phyloP scores from a whole-genome alignment of 306 rosid species.

The Acacia acuminata region DNA sequence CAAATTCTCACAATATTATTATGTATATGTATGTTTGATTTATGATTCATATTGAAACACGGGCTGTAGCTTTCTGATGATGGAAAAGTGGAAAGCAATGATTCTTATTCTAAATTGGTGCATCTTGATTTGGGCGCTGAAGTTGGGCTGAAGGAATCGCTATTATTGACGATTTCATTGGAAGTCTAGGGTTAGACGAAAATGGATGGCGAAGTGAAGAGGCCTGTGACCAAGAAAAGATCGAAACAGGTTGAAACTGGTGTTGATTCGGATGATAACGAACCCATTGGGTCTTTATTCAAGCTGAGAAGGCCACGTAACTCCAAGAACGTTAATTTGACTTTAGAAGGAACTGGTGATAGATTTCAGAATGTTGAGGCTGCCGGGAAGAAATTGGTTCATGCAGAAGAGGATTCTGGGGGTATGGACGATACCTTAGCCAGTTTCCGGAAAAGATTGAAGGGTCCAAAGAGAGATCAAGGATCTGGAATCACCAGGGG shows the following conservation, averaged over 20 bases:
- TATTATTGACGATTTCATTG: slow-evolving; percentile 21
- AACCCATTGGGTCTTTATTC: slow-evolving; percentile 81
- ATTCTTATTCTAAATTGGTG: slow-evolving; percentile 33
- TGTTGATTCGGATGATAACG: slow-evolving; percentile 69
- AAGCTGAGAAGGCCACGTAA: slow-evolving; percentile 59
- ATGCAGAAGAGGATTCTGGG: slow-evolving; percentile 55
- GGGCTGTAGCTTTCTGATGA: slow-evolving; percentile 36
- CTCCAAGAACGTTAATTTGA: slow-evolving; percentile 56
- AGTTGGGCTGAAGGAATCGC: slow-evolving; percentile 52
- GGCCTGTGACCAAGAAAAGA: slow-evolving; percentile 59
- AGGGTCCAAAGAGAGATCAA: slow-evolving; percentile 78
- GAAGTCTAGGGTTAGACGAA: slow-evolving; percentile 41
- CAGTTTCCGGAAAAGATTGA: slow-evolving; percentile 87
- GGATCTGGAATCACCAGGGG: slow-evolving; percentile 53
- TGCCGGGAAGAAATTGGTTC: slow-evolving; percentile 27
- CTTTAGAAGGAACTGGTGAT: slow-evolving; percentile 39
- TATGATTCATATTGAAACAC: slow-evolving; percentile 27
- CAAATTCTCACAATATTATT: background rate
- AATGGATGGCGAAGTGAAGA: slow-evolving; percentile 74
- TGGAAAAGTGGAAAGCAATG: slow-evolving; percentile 46
- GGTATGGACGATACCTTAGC: slow-evolving; percentile 95
- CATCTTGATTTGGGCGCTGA: slow-evolving; percentile 43
- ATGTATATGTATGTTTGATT: slow-evolving; percentile 9
- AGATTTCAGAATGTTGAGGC: slow-evolving; percentile 46
- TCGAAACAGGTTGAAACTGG: slow-evolving; percentile 54